A percentile compares a stretch with the other conserved stretches of the same genome.
Evolutionary conservation across 2,329 filamentous ascomycete species (phyloP).

Genomic region (Chaetomium sp.): DNA sequence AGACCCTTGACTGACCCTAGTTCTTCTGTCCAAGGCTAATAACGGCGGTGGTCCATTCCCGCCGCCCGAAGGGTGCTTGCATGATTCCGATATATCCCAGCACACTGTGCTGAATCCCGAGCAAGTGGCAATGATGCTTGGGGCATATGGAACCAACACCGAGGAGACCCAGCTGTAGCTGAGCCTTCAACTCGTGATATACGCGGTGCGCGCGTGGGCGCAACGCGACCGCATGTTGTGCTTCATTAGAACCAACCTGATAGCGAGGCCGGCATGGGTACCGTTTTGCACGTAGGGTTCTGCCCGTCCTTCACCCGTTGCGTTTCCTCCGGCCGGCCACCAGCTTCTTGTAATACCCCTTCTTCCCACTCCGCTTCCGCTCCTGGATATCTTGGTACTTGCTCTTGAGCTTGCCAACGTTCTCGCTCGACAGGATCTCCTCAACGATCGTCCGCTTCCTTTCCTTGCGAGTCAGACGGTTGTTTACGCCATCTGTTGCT

Average conservation of each 20-base stretch:
- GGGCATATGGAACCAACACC: background rate
- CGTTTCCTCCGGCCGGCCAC: conserved; percentile 48
- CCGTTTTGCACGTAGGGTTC: background rate
- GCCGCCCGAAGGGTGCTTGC: background rate
- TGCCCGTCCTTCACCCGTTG: conserved; percentile 25
- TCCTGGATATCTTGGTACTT: conserved; percentile 87
- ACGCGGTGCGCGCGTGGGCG: background rate
- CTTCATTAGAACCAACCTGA: background rate
- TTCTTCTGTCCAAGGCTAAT: background rate
- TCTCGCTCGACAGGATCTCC: conserved; percentile 73
- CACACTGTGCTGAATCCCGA: background rate
- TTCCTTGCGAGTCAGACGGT: conserved; percentile 81
- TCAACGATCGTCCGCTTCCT: conserved; percentile 85
- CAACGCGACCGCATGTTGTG: background rate
- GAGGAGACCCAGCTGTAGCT: background rate
- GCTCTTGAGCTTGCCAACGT: conserved; percentile 73
- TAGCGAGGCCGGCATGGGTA: background rate
- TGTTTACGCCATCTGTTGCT: conserved; percentile 82
- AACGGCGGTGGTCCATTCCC: background rate
- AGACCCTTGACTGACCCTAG: background rate
- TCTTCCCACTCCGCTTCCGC: conserved; percentile 84
- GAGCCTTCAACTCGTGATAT: background rate
- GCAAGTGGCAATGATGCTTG: background rate
- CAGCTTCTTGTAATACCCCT: conserved; percentile 82
- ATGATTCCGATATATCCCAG: background rate